Evolutionary conservation across 2,329 filamentous ascomycete species (phyloP), one percentile per base, ranked within the genome.

Genomic region (Aspergillus quadrilineatus): DNA sequence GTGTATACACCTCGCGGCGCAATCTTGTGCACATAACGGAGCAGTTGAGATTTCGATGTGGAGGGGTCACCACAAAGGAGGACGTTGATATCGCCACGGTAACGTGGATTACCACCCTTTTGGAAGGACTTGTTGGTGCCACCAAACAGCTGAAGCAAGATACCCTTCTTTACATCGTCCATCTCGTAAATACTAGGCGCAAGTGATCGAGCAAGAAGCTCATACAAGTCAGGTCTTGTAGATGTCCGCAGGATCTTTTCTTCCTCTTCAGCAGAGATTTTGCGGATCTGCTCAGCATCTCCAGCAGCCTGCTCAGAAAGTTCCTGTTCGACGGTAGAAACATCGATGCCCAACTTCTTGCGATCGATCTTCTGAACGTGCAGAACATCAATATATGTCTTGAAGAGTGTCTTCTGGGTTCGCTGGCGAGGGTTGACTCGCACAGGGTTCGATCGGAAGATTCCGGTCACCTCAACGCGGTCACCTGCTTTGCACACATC

Each of bases 111-210:
- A 56, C 92, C 94, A 55, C 94, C 94, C 75, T 97, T 97, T 57
- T 96, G 85, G 73, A 99, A 99, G 0, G 90, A 90, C 78, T 99
- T 99, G 80, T 99, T 99, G 34, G 94, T 96, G 55, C 94, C 94
- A 37, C 94, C 93, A 71, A 99, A 99, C 41, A 99, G 85, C 69
- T 99, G 94, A 4, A 99, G 85, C 9, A 99, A 80, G 60, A 99
- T 97, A 9, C 94, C 94, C 77, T 99, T 99, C 81, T 99, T 99
- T 47, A 97, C 92, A 68, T 99, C 94, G 65, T 99, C 94, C 87
- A 96, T 89, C 75, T 99, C 94, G 77, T 95, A 97, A 68, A 99
- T 89, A 58, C 92, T 97, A 12, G 94, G 94, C 2, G 94, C 94
- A 29, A 99, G 80, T 1, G 93, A 97, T 37, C 93, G 86, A 15